A percentile compares a stretch with the other conserved stretches of the same genome.
Conservation (phyloP, 2,329 filamentous ascomycete genomes). For the Cladosporium colombiae region DNA sequence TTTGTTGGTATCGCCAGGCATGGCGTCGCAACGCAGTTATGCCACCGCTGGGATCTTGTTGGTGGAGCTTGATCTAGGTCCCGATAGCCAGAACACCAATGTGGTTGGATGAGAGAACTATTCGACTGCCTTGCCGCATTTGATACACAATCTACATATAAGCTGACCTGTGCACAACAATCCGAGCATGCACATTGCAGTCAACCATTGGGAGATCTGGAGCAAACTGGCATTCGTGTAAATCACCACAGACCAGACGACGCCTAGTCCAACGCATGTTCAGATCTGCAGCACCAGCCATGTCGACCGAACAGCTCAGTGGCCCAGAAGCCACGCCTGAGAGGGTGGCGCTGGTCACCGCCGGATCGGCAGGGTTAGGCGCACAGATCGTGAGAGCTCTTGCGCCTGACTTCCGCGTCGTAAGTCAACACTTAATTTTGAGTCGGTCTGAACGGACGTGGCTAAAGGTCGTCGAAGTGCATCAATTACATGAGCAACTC, state of each 20-base stretch:
- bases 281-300: neutral
- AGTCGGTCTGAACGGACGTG: neutral
- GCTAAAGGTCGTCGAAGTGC: neutral
- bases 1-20: neutral
- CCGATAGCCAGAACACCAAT: neutral
- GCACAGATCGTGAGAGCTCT: neutral
- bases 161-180: neutral
- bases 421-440: neutral
- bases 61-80: neutral
- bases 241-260: neutral
- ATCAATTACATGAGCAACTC: conserved; percentile 6
- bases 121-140: neutral
- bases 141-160: neutral
- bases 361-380: neutral
- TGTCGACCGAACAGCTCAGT: neutral
- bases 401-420: neutral
- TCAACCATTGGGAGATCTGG: neutral
- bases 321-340: neutral
- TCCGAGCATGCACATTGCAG: neutral
- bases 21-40: neutral
- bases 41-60: neutral
- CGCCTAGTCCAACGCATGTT: neutral
- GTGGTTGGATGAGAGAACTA: neutral
- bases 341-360: neutral
- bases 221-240: neutral